Conservation (phyloP, 2,329 filamentous ascomycete species). For the Sordariomycetes sp. region DNA sequence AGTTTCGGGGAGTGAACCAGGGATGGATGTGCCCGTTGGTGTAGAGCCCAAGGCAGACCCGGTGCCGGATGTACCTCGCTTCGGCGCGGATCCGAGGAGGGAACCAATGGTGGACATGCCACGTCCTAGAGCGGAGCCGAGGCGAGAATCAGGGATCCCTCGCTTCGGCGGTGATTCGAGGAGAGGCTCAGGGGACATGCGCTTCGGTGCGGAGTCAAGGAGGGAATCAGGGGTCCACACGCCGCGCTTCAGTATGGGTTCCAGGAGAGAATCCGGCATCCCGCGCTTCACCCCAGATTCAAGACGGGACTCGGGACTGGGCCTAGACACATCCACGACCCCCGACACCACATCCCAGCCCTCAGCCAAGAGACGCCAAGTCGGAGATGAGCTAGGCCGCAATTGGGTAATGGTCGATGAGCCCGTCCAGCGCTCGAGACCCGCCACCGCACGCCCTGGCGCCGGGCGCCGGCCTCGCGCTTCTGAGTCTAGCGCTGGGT, state of each 20-base stretch:
- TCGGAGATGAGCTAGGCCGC: constrained; percentile 41
- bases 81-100: not conserved
- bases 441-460: not conserved
- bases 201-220: too few relatives aligned
- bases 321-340: not conserved
- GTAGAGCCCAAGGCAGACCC: not conserved
- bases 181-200: too few relatives aligned
- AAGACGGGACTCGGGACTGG: not conserved
- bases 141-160: too few relatives aligned
- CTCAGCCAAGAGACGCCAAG: constrained; percentile 39
- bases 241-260: not conserved
- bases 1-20: too few relatives aligned
- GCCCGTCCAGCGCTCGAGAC: constrained; percentile 6
- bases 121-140: too few relatives aligned
- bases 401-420: constrained; percentile 61
- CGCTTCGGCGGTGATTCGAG: too few relatives aligned
- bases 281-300: not conserved
- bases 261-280: not conserved
- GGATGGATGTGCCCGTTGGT: too few relatives aligned
- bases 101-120: not conserved
- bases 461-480: constrained; percentile 4
- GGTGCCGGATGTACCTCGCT: not conserved
- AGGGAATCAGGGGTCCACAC: not conserved
- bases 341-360: constrained; percentile 28
- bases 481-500: constrained; percentile 8